A percentile compares a stretch with the other conserved stretches of the same genome.
Conservation (phyloP, 2,329 filamentous ascomycete genomes). For the Xylariaceae sp. region DNA sequence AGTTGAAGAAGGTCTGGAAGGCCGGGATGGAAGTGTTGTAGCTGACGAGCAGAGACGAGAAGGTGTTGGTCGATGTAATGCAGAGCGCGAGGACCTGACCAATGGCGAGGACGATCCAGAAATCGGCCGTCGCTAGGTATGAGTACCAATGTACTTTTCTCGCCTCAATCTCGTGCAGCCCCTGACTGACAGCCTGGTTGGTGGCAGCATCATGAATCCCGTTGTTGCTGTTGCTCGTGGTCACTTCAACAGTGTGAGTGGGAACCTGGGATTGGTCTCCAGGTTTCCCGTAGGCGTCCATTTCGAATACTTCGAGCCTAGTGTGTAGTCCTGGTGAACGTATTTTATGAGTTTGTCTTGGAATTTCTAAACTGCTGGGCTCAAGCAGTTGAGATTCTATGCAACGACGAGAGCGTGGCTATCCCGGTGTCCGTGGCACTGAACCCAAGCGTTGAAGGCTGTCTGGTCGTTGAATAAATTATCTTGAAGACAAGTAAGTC, state of each 20-base stretch:
- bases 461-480: too few relatives aligned
- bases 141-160: conserved; percentile 57
- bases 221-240: conserved; percentile 14
- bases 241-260: conserved; percentile 23
- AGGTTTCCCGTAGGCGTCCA: conserved; percentile 23
- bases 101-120: conserved; percentile 77
- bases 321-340: conserved; percentile 10
- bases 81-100: conserved; percentile 84
- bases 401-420: background rate
- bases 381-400: background rate
- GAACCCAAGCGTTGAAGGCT: background rate
- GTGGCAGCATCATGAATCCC: conserved; percentile 16
- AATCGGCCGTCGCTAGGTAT: conserved; percentile 79
- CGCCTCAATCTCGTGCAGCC: conserved; percentile 52
- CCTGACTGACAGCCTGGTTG: conserved; percentile 41
- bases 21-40: conserved; percentile 78
- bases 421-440: background rate
- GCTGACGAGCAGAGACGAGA: conserved; percentile 67
- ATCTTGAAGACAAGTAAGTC: conserved; percentile 34
- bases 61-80: conserved; percentile 90
- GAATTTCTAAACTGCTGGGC: background rate
- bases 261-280: conserved; percentile 16
- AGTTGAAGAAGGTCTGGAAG: conserved; percentile 95
- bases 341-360: background rate
- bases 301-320: conserved; percentile 21